Evolutionary conservation across 495 filamentous ascomycete genomes (phyloP).

Genomic region (Aspergillus sclerotioniger): DNA sequence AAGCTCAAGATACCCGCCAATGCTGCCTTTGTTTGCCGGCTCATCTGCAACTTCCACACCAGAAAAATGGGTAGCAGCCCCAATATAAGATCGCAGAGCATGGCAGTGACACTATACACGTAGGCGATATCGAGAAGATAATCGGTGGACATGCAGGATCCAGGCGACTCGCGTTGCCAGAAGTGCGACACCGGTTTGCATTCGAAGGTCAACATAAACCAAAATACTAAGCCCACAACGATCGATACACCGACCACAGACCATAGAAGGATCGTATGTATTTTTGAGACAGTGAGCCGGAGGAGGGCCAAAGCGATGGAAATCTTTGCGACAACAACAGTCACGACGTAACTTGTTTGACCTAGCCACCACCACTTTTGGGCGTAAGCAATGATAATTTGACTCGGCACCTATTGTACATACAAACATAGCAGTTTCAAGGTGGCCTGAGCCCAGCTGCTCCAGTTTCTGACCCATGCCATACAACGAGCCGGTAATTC

Average conservation of each 20-base stretch:
- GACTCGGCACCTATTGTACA: conserved; percentile 9
- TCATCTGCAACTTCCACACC: conserved; percentile 42
- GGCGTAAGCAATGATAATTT: not conserved
- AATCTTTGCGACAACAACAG: conserved; percentile 34
- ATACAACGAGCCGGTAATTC: conserved; percentile 36
- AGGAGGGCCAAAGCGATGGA: conserved; percentile 44
- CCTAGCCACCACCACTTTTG: conserved; percentile 44
- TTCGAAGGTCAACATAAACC: conserved; percentile 41
- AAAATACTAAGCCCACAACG: conserved; percentile 32
- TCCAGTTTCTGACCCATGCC: conserved; percentile 33
- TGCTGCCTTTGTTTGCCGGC: conserved; percentile 32
- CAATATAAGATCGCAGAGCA: conserved; percentile 39
- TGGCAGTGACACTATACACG: conserved; percentile 43
- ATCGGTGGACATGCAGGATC: conserved; percentile 33
- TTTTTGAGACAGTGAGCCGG: conserved; percentile 32
- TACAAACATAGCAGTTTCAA: conserved; percentile 44
- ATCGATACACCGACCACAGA: conserved; percentile 30
- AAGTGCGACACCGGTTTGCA: conserved; percentile 42
- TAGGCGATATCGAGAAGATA: conserved; percentile 36
- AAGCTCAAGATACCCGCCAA: conserved; percentile 40
- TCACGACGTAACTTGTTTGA: conserved; percentile 36
- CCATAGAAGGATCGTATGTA: conserved; percentile 31
- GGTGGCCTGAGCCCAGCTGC: conserved; percentile 15
- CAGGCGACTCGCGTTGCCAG: conserved; percentile 32
- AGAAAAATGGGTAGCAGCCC: conserved; percentile 37